A percentile compares a stretch with the other conserved stretches of the same genome.
These are phyloP conservation scores for Oidiodendron maius DNA, from an alignment of 495 filamentous ascomycete genomes.

Conservation along the genomic window DNA sequence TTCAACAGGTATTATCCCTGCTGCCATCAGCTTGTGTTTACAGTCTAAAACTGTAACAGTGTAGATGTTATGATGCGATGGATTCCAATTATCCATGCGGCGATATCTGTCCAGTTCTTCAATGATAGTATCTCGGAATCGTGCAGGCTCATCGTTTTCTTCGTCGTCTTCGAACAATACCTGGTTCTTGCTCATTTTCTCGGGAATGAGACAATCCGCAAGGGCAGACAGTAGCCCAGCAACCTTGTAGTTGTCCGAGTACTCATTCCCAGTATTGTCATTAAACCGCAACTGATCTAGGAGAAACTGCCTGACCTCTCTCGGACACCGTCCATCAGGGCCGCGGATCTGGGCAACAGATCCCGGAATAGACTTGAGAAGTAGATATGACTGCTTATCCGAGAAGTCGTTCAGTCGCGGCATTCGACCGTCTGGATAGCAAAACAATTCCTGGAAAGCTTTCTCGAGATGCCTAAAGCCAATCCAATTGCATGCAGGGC, in stretches of 20 bases:
- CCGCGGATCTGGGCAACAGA: slow-evolving; percentile 77
- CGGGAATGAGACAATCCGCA: slow-evolving; percentile 65
- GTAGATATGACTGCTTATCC: slow-evolving; percentile 71
- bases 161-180: slow-evolving; percentile 43
- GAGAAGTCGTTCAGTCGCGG: slow-evolving; percentile 85
- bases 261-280: slow-evolving; percentile 83
- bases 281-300: slow-evolving; percentile 87
- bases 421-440: slow-evolving; percentile 63
- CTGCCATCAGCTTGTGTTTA: slow-evolving; percentile 66
- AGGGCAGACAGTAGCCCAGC: slow-evolving; percentile 74
- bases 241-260: slow-evolving; percentile 83
- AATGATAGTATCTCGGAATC: slow-evolving; percentile 63
- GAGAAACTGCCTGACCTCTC: slow-evolving; percentile 69
- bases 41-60: slow-evolving; percentile 78
- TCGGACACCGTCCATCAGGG: slow-evolving; percentile 67
- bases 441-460: slow-evolving; percentile 84
- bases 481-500: slow-evolving; percentile 63
- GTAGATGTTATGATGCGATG: slow-evolving; percentile 87
- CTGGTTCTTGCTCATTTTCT: slow-evolving; percentile 23
- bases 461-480: slow-evolving; percentile 79
- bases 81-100: slow-evolving; percentile 89
- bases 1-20: slow-evolving; percentile 54
- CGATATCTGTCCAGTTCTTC: slow-evolving; percentile 86
- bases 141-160: slow-evolving; percentile 44
- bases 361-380: slow-evolving; percentile 74